Conservation (phyloP, 129 eudicot species). For the Silybum marianum region DNA sequence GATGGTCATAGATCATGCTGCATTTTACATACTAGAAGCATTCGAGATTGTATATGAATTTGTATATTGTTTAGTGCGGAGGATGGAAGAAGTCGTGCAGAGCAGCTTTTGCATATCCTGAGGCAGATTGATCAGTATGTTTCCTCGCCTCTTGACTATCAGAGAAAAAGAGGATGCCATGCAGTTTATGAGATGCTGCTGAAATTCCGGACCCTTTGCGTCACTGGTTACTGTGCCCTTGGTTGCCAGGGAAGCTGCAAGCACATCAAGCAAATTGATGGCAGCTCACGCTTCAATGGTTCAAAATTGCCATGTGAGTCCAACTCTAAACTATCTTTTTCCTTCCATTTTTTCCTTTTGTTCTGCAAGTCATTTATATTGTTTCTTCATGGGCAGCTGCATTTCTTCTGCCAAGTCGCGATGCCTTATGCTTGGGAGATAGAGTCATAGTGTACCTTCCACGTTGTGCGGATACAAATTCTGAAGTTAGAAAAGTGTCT, state of each 20-base stretch:
- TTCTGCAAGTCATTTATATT: conserved; percentile 4
- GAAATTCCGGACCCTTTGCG: conserved; percentile 77
- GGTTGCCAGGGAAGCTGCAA: conserved; percentile 90
- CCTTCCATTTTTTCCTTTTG: not conserved
- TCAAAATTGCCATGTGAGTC: conserved; percentile 71
- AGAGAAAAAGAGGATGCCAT: conserved; percentile 86
- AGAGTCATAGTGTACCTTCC: conserved; percentile 87
- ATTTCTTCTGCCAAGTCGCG: conserved; percentile 92
- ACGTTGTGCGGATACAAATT: conserved; percentile 91
- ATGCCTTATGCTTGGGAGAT: conserved; percentile 84
- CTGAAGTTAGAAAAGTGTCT: conserved; percentile 87
- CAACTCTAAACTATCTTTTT: not conserved
- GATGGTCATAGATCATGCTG: not conserved
- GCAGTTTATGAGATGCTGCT: conserved; percentile 92
- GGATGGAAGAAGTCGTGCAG: conserved; percentile 98
- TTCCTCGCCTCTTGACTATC: conserved; percentile 85
- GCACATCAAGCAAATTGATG: conserved; percentile 72
- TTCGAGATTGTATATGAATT: not conserved
- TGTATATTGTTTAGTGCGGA: conserved; percentile 63
- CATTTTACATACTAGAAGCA: too few relatives aligned
- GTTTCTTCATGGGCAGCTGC: conserved; percentile 58
- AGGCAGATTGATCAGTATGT: conserved; percentile 92
- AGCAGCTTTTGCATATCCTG: conserved; percentile 82
- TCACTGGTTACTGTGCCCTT: conserved; percentile 84
- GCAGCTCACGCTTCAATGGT: conserved; percentile 50